These are phyloP conservation scores for Chalaropsis ovoidea DNA, from an alignment of 2,329 filamentous ascomycete species.

Conservation along the genomic window DNA sequence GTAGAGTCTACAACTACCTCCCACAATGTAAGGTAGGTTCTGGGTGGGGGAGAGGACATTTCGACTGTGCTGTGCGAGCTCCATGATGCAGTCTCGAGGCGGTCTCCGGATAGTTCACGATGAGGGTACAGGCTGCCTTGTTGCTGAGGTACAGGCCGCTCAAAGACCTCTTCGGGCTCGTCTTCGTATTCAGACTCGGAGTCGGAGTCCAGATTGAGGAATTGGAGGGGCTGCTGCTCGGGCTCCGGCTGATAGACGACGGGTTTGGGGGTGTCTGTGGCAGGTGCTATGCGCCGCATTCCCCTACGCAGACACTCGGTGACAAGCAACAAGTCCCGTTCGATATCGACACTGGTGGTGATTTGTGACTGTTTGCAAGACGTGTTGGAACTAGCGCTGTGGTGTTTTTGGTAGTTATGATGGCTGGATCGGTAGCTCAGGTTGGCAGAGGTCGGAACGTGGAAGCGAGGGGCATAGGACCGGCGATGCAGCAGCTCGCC, in stretches of 20 bases:
- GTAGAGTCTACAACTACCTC: constrained; percentile 18
- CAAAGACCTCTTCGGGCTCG: constrained; percentile 10
- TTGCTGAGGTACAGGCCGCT: background rate
- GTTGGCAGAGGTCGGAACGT: background rate
- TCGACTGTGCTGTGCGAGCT: background rate
- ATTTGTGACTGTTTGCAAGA: background rate
- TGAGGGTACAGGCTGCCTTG: background rate
- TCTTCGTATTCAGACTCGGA: constrained; percentile 9
- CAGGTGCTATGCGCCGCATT: constrained; percentile 14
- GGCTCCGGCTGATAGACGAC: background rate
- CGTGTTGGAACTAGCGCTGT: background rate
- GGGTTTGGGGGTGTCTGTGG: background rate
- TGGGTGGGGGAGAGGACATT: background rate
- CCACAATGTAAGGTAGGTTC: constrained; percentile 16
- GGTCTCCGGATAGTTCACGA: background rate
- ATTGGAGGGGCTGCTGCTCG: background rate
- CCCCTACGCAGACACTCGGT: constrained; percentile 19
- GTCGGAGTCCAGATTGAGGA: constrained; percentile 1
- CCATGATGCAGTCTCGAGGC: constrained; percentile 4
- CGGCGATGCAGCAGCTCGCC: constrained; percentile 13
- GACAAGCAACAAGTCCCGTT: constrained; percentile 18
- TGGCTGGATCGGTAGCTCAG: constrained; percentile 5
- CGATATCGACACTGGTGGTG: constrained; percentile 16
- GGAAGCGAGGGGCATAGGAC: constrained; percentile 1
- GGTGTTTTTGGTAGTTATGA: background rate